These are phyloP conservation scores for Aspergillus pseudoterreus DNA, from an alignment of 2,329 filamentous ascomycete genomes.

Conservation along the genomic window DNA sequence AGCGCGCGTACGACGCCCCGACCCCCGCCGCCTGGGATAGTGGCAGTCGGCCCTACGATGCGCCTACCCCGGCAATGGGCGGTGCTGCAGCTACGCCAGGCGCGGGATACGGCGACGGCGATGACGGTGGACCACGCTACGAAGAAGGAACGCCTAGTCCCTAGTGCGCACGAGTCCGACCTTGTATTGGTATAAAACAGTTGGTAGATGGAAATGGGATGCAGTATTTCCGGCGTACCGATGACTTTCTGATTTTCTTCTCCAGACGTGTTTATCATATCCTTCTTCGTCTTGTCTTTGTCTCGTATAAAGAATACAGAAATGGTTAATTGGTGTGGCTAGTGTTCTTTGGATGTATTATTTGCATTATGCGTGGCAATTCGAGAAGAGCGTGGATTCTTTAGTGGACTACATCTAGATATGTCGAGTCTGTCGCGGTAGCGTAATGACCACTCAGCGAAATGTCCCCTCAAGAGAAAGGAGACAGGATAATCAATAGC, in stretches of 20 bases:
- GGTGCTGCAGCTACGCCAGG: constrained; percentile 37
- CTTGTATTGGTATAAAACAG: constrained; percentile 2
- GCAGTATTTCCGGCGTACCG: neutral
- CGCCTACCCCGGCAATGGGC: constrained; percentile 48
- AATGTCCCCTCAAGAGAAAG: too few species aligned
- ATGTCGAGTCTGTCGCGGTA: neutral
- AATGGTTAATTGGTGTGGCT: constrained; percentile 1
- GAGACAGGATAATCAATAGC: neutral
- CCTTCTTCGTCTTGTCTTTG: constrained; percentile 3
- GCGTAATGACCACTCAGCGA: too few species aligned
- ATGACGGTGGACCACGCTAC: constrained; percentile 42
- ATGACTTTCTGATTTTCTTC: constrained; percentile 4
- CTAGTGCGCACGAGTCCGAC: constrained; percentile 9
- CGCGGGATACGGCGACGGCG: constrained; percentile 31
- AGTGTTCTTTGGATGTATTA: neutral
- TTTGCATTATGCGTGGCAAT: too few species aligned
- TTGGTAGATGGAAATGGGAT: neutral
- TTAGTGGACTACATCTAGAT: constrained; percentile 13
- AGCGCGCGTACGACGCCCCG: constrained; percentile 32
- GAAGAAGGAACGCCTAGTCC: constrained; percentile 43
- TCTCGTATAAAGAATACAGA: constrained; percentile 14
- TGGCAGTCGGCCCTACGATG: constrained; percentile 38
- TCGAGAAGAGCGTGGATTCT: neutral
- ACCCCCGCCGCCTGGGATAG: constrained; percentile 34
- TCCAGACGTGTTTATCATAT: neutral